Conservation (phyloP, 139 green algal genomes). For the Pleodorina starrii region DNA sequence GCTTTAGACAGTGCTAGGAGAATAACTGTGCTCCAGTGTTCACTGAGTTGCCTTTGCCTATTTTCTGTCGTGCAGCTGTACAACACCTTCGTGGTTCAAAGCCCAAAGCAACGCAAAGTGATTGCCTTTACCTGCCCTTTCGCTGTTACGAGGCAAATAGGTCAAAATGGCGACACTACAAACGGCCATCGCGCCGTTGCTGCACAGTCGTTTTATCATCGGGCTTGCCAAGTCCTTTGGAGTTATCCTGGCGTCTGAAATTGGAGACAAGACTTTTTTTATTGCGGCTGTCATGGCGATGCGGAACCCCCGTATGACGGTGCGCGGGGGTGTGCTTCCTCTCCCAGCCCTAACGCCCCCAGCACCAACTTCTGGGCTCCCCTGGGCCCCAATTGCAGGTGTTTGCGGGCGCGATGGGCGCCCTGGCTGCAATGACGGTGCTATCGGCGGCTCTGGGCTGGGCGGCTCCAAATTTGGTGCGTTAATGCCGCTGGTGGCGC, state of each 20-base stretch:
- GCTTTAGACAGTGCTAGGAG: no score
- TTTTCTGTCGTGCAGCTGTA: no score
- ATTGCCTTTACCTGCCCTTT: no score
- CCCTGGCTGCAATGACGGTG: conserved; percentile 94
- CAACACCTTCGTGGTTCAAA: no score
- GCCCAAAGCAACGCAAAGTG: no score
- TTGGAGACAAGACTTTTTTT: conserved; percentile 99
- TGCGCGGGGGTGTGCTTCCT: conserved; percentile 20
- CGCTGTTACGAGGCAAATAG: neutral
- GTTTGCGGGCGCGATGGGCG: conserved; percentile 85
- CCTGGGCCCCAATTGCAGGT: conserved; percentile 70
- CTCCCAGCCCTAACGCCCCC: neutral
- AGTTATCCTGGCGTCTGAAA: conserved; percentile 83
- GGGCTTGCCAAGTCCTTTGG: conserved; percentile 57
- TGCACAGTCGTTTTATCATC: conserved; percentile 26
- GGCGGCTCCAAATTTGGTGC: conserved; percentile 88
- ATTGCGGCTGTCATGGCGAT: conserved; percentile 95
- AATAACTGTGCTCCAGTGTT: no score
- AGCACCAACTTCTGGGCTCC: neutral
- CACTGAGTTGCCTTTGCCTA: no score
- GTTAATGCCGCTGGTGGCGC: conserved; percentile 32
- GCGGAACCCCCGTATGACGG: conserved; percentile 76
- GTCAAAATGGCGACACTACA: neutral
- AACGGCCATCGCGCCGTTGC: neutral
- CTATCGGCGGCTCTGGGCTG: conserved; percentile 90